Conservation (phyloP, 257 asterid species). For the Mitragyna speciosa region DNA sequence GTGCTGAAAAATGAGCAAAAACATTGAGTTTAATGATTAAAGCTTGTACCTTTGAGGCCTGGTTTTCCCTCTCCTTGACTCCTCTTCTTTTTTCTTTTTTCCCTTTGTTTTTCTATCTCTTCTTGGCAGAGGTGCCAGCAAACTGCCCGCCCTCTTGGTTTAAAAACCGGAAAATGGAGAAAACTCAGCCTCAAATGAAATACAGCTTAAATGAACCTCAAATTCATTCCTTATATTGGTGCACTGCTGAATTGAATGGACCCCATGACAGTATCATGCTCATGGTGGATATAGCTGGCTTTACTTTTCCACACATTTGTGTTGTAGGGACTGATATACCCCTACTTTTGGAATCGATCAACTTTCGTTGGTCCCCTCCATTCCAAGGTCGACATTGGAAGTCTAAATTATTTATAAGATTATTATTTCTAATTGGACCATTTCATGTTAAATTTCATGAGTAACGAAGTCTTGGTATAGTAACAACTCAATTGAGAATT, state of each 20-base stretch:
- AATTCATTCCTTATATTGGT: slow-evolving; percentile 24
- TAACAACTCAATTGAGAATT: neutral
- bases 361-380: neutral
- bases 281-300: slow-evolving; percentile 51
- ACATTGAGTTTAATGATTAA: neutral
- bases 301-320: slow-evolving; percentile 19
- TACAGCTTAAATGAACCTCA: slow-evolving; percentile 41
- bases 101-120: neutral
- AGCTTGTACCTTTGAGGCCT: slow-evolving; percentile 18
- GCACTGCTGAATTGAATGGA: slow-evolving; percentile 27
- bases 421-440: no score
- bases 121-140: slow-evolving; percentile 13
- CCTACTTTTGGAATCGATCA: neutral
- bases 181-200: slow-evolving; percentile 33
- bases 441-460: neutral
- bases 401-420: neutral
- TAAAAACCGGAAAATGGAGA: slow-evolving; percentile 33
- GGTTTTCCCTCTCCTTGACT: neutral
- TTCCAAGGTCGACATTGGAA: neutral
- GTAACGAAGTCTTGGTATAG: neutral
- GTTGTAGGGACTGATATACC: slow-evolving; percentile 35
- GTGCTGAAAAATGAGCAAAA: neutral
- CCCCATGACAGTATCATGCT: slow-evolving; percentile 50
- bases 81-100: no score
- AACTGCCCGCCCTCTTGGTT: slow-evolving; percentile 37